Conservation (phyloP, 768 basidiomycete species). For the Scleroderma citrinum region DNA sequence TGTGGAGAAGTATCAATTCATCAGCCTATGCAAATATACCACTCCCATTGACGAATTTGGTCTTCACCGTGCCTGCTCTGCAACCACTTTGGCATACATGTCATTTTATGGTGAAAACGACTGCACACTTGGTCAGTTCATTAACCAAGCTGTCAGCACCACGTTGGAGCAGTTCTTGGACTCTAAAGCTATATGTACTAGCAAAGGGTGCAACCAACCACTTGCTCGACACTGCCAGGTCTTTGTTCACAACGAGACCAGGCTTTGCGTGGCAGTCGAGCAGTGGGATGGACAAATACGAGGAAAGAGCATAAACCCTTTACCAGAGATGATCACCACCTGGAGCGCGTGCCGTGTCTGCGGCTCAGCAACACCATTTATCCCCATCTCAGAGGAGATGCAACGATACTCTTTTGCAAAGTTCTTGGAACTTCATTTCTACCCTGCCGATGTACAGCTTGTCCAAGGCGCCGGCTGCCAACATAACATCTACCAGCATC, state of each 20-base stretch:
- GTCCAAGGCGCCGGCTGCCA: slow-evolving; percentile 87
- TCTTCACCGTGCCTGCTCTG: slow-evolving; percentile 68
- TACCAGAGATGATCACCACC: slow-evolving; percentile 78
- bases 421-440: slow-evolving; percentile 94
- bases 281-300: slow-evolving; percentile 80
- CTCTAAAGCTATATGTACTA: slow-evolving; percentile 71
- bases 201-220: slow-evolving; percentile 80
- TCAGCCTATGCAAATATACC: slow-evolving; percentile 73
- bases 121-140: slow-evolving; percentile 87
- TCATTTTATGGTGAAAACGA: slow-evolving; percentile 93
- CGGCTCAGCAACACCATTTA: slow-evolving; percentile 77
- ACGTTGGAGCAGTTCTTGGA: slow-evolving; percentile 65
- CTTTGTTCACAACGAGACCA: slow-evolving; percentile 85
- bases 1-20: slow-evolving; percentile 89
- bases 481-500: slow-evolving; percentile 92
- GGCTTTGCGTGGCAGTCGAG: slow-evolving; percentile 80
- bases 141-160: slow-evolving; percentile 72
- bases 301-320: slow-evolving; percentile 47
- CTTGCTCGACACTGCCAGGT: slow-evolving; percentile 80
- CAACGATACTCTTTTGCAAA: slow-evolving; percentile 93
- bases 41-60: slow-evolving; percentile 70
- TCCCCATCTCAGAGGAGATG: slow-evolving; percentile 87
- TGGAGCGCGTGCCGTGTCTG: slow-evolving; percentile 86
- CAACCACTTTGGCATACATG: slow-evolving; percentile 66
- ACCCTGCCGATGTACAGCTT: slow-evolving; percentile 79